These are phyloP conservation scores for Cardiosporidium cionae DNA, from an alignment of 169 alveolate species.

Conservation along the genomic window DNA sequence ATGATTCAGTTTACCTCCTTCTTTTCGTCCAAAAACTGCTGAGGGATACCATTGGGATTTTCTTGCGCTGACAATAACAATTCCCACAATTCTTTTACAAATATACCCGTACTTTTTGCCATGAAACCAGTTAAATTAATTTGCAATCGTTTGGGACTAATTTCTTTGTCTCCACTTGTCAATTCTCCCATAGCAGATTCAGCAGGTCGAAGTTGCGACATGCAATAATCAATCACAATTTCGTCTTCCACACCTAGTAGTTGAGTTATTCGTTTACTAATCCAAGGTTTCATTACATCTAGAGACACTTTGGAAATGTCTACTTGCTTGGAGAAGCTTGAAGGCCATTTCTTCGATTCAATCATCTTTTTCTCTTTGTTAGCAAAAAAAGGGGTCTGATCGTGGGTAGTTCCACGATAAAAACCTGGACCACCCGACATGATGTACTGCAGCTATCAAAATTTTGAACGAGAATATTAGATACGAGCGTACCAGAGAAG, in stretches of 20 bases:
- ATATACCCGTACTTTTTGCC: conserved; percentile 26
- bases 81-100: conserved; percentile 42
- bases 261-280: conserved; percentile 27
- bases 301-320: conserved; percentile 37
- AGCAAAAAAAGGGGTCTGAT: conserved; percentile 45
- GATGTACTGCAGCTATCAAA: too few relatives aligned
- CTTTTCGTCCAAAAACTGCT: background rate
- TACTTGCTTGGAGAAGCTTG: conserved; percentile 20
- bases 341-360: conserved; percentile 37
- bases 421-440: conserved; percentile 39
- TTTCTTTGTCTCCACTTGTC: background rate
- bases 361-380: conserved; percentile 37
- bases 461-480: too few relatives aligned
- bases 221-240: conserved; percentile 29
- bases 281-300: conserved; percentile 40
- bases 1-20: too few relatives aligned
- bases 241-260: conserved; percentile 47
- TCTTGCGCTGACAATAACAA: conserved; percentile 41
- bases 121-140: conserved; percentile 40
- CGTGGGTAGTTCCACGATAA: conserved; percentile 34
- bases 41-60: background rate
- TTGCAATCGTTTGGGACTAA: conserved; percentile 36
- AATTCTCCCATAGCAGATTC: conserved; percentile 24
- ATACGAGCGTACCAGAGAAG: too few relatives aligned
- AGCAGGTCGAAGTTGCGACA: conserved; percentile 30